phyloP scores from a whole-genome alignment of 2,329 filamentous ascomycete genomes.

The Aotearoamyces nothofagi region DNA sequence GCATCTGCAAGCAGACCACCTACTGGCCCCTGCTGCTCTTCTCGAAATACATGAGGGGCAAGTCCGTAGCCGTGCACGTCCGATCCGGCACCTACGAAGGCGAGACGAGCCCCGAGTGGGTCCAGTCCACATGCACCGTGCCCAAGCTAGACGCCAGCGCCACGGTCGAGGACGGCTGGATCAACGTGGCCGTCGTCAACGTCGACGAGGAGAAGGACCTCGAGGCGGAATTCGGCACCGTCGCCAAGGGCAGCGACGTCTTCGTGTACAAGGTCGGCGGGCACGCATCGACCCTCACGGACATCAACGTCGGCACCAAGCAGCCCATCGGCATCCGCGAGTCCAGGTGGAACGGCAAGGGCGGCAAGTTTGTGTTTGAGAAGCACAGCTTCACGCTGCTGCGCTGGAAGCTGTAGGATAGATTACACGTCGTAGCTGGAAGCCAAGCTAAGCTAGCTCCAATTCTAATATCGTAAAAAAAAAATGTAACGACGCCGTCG shows the following conservation, averaged over 20 bases:
- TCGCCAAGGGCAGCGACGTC: constrained; percentile 25
- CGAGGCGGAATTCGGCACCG: constrained; percentile 25
- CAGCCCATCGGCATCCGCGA: constrained; percentile 46
- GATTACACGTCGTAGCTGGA: too few species aligned
- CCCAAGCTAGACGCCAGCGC: constrained; percentile 54
- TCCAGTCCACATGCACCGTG: constrained; percentile 45
- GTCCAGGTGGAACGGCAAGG: constrained; percentile 43
- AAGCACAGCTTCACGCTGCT: constrained; percentile 55
- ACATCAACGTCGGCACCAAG: constrained; percentile 45
- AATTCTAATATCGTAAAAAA: too few species aligned
- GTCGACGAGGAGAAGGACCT: constrained; percentile 42
- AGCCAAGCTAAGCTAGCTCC: too few species aligned
- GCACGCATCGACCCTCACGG: constrained; percentile 32
- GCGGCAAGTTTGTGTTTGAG: constrained; percentile 39
- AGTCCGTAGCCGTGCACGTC: constrained; percentile 49
- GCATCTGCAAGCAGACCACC: constrained; percentile 42
- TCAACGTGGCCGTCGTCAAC: constrained; percentile 58
- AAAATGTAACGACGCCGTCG: too few species aligned
- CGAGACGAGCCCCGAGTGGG: constrained; percentile 44
- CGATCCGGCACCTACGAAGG: constrained; percentile 46
- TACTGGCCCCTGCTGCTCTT: constrained; percentile 46
- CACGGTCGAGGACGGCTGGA: constrained; percentile 35
- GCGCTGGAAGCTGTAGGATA: constrained; percentile 22
- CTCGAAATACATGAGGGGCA: constrained; percentile 54
- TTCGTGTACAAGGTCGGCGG: constrained; percentile 42